Evolutionary conservation across 192 early-diverging fungal genomes (phyloP).

Genomic region (Allomyces macrogynus): DNA sequence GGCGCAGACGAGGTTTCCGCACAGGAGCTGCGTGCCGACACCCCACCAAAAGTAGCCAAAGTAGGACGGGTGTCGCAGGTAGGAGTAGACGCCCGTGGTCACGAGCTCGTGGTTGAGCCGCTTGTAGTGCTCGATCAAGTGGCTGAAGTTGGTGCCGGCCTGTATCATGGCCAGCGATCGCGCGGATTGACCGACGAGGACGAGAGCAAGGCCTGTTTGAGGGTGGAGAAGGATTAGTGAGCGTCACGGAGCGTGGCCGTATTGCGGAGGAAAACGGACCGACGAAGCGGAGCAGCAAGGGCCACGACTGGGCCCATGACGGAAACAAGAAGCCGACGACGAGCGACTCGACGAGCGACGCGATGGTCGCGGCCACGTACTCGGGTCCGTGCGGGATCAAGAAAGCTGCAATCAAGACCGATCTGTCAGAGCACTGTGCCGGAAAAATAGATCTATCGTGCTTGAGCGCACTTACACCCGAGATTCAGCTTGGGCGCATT

Average conservation of each 20-base stretch:
- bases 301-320: conserved; percentile 18
- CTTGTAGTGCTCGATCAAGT: conserved; percentile 53
- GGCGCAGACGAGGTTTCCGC: conserved; percentile 61
- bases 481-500: conserved; percentile 42
- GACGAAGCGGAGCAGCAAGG: conserved; percentile 17
- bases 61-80: conserved; percentile 83
- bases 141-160: conserved; percentile 74
- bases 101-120: conserved; percentile 54
- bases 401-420: conserved; percentile 26
- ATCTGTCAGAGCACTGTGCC: conserved; percentile 8
- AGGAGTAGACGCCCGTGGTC: conserved; percentile 71
- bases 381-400: conserved; percentile 48
- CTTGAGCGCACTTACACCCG: conserved; percentile 34
- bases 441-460: conserved; percentile 10
- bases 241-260: not conserved
- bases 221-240: not conserved
- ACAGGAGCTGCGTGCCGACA: conserved; percentile 48
- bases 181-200: conserved; percentile 49
- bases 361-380: conserved; percentile 48
- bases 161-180: conserved; percentile 75
- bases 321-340: conserved; percentile 44
- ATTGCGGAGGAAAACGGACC: conserved; percentile 6
- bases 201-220: conserved; percentile 28
- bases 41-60: conserved; percentile 92
- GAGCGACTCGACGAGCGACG: conserved; percentile 44